Evolutionary conservation across 1,284 basidiomycete genomes (phyloP), one percentile per base, ranked within the genome.

Genomic region (Filobasidium uniguttulatum): DNA sequence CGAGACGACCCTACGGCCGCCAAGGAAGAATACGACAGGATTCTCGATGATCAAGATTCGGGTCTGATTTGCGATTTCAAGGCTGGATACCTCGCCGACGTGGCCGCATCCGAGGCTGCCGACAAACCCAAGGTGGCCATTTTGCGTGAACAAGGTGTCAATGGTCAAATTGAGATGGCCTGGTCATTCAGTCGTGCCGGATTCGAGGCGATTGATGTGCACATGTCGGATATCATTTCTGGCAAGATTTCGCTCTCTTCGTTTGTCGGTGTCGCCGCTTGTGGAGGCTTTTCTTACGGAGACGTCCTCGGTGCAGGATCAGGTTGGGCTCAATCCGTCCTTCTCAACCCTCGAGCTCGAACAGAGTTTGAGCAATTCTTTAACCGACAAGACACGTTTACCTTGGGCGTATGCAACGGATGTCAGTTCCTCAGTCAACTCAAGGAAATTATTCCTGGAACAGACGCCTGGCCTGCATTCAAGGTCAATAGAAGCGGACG

Each of bases 271-370:
- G 66, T 98, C 48, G 93, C 86, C 2, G 93, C 93, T 0, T 97
- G 91, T 62, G 93, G 93, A 52, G 93, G 93, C 5, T 99, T 99
- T 76, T 96, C 91, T 10, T 99, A 96, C 63, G 94, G 93, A 48
- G 93, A 98, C 68, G 93, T 98, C 12, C 78, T 99, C 9, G 93
- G 94, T 31, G 93, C 94, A 5, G 94, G 93, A 14, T 90, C 85
- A 63, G 94, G 94, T 30, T 99, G 94, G 94, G 91, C 93, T 5
- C 82, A 91, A 65, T 90, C 89, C 15, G 83, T 90, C 25, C 75
- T 94, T 26, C 77, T 94, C 44, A 83, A 96, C 69, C 71, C 75
- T 26, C 72, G 67, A 2, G 85, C 87, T 2, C 75, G 84, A 26
- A 70, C 66, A 28, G 82, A 90, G 63, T 96, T 98, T 66, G 63